These are phyloP conservation scores for Iris pallida DNA, from an alignment of 116 monocot genomes.

Conservation along the genomic window DNA sequence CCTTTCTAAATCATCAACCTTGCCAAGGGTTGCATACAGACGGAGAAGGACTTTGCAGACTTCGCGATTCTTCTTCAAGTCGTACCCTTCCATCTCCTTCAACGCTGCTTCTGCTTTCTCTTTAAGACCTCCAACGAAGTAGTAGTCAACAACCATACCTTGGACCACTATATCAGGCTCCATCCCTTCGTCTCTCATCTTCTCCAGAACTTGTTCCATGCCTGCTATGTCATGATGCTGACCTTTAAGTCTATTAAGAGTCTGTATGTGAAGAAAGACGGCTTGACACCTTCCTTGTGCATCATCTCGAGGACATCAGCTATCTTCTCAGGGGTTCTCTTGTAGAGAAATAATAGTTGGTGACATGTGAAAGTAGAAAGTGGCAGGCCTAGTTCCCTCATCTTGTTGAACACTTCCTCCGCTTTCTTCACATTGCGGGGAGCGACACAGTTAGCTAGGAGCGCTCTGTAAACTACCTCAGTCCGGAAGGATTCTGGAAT, in stretches of 20 bases:
- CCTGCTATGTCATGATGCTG: conserved; percentile 43
- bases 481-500: conserved; percentile 53
- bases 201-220: conserved; percentile 57
- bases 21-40: conserved; percentile 54
- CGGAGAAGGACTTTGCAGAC: conserved; percentile 40
- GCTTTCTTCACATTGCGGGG: conserved; percentile 42
- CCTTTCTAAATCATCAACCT: conserved; percentile 55
- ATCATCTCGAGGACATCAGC: conserved; percentile 60
- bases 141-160: conserved; percentile 39
- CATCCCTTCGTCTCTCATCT: conserved; percentile 52
- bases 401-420: conserved; percentile 71
- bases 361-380: conserved; percentile 55
- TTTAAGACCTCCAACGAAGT: conserved; percentile 42
- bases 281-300: conserved; percentile 64
- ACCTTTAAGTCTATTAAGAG: conserved; percentile 66
- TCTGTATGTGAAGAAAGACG: conserved; percentile 53
- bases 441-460: conserved; percentile 51
- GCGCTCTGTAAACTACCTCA: conserved; percentile 52
- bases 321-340: conserved; percentile 51
- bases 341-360: conserved; percentile 66
- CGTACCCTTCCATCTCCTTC: conserved; percentile 62
- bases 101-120: conserved; percentile 45
- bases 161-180: conserved; percentile 23
- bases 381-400: conserved; percentile 50
- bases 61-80: conserved; percentile 26